Percentiles rank a stretch among this genome's conserved stretches.
Evolutionary conservation across 129 eudicot genomes (phyloP).

Genomic region (Flaveria sonorensis): DNA sequence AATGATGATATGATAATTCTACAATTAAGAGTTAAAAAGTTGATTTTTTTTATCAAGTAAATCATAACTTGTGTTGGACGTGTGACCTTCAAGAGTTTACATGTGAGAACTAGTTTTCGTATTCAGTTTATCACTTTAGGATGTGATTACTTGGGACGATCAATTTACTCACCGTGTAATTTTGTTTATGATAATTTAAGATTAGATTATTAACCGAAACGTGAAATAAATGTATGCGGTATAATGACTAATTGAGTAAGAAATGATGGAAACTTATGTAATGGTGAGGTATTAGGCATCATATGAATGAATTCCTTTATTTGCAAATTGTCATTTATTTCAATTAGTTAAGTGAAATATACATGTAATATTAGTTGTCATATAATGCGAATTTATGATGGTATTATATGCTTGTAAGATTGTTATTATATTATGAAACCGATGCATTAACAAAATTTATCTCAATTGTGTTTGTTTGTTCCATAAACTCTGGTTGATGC

Average conservation of each 20-base stretch:
- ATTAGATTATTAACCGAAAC: not conserved
- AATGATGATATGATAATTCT: not conserved
- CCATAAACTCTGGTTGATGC: too few relatives aligned
- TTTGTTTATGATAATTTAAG: not conserved
- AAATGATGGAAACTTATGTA: slow-evolving; percentile 14
- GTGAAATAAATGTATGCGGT: not conserved
- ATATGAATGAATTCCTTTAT: slow-evolving; percentile 21
- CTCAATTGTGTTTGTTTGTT: too few relatives aligned
- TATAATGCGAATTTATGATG: slow-evolving; percentile 3
- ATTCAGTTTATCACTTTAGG: too few relatives aligned
- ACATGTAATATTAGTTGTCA: not conserved
- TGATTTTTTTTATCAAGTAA: not conserved
- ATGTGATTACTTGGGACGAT: too few relatives aligned
- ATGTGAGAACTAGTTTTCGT: too few relatives aligned
- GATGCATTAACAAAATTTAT: not conserved
- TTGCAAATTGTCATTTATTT: slow-evolving; percentile 1
- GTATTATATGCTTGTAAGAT: not conserved
- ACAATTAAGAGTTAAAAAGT: not conserved
- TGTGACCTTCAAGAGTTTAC: too few relatives aligned
- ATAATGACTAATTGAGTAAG: slow-evolving; percentile 17
- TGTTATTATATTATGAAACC: not conserved
- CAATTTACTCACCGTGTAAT: not conserved
- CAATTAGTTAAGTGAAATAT: not conserved
- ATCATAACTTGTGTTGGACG: too few relatives aligned
- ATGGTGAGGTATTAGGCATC: not conserved